A percentile compares a stretch with the other conserved stretches of the same genome.
Conservation (phyloP, 495 filamentous ascomycete species). For the Trichoderma reesei region DNA sequence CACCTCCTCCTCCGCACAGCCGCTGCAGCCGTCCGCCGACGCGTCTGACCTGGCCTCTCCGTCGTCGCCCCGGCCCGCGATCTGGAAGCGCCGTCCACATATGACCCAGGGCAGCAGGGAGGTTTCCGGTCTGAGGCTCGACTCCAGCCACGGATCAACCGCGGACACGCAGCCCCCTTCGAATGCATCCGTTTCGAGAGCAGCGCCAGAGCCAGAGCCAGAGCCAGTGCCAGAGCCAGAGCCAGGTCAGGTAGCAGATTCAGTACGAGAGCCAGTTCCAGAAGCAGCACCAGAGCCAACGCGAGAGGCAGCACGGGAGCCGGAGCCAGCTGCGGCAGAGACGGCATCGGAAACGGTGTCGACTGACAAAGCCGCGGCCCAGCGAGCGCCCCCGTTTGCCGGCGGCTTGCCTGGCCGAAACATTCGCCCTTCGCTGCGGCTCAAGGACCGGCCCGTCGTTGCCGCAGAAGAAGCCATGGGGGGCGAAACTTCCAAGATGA, state of each 20-base stretch:
- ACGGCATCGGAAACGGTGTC: background rate
- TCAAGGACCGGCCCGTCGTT: background rate
- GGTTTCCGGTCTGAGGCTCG: constrained; percentile 34
- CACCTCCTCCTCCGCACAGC: background rate
- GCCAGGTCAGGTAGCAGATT: no score
- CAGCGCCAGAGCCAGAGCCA: background rate
- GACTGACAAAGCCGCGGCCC: background rate
- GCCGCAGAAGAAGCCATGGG: background rate
- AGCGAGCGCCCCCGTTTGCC: constrained; percentile 8
- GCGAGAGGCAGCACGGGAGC: no score
- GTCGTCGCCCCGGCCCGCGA: constrained; percentile 29
- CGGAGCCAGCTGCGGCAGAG: background rate
- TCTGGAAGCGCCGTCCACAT: constrained; percentile 38
- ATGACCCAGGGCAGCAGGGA: constrained; percentile 31
- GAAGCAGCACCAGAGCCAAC: background rate
- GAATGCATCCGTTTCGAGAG: background rate
- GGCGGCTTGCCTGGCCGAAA: constrained; percentile 24
- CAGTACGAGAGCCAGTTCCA: no score
- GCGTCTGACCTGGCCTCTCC: constrained; percentile 11
- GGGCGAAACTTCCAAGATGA: constrained; percentile 4
- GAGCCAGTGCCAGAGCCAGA: no score
- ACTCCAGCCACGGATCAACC: constrained; percentile 36
- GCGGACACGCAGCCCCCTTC: constrained; percentile 16
- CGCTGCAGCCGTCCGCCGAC: no score
- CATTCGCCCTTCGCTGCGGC: constrained; percentile 18